Evolutionary conservation across 768 basidiomycete species (phyloP), one percentile per base, ranked within the genome.

Genomic region (Terana coerulea): DNA sequence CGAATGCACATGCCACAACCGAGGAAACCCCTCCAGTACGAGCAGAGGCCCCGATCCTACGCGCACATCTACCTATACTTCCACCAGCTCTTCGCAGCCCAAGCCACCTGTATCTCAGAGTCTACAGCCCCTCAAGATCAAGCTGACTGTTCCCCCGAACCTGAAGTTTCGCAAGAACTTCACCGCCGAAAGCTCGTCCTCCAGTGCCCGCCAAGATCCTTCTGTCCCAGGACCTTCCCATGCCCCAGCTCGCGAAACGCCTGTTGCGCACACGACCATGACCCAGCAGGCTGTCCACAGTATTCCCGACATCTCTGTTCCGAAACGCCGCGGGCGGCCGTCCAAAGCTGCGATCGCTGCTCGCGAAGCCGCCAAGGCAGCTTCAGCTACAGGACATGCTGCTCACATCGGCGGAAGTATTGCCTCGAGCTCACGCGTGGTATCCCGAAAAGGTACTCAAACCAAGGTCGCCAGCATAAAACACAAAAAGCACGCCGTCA

Each of bases 1-100:
- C 64, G 84, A 88, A 64, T 92, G 89, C 75, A 91, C 86, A 26
- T 91, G 89, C 76, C 67, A 71, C 67, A 81, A 76, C 74, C 73
- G 68, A 59, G 39, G 64, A 28, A 48, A 21, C 40, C 54, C 36
- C 8, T 33, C 41, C 44, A 54, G 41, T 45, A 33, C 44, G 30
- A 51, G 30, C 47, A 48, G 45, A 40, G 47, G 71, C 48, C 64
- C 59, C 53, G 53, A 63, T 37, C 71, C 65, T 58, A 61, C 56
- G 49, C 56, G 51, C 39, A 53, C 52, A 61, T 67, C 73, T 61
- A 60, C 72, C 47, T 68, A 68, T 63, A 61, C 67, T 64, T 70
- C 72, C 49, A 64, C 67, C 49, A 59, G 53, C 56, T 66, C 71
- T 40, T 64, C 70, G 52, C 42, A 64, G 58, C 53, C 31, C 26